A percentile compares a stretch with the other conserved stretches of the same genome.
These are phyloP conservation scores for Acanthamoeba rhysodes DNA, from an alignment of 208 protist genomes.

Conservation along the genomic window DNA sequence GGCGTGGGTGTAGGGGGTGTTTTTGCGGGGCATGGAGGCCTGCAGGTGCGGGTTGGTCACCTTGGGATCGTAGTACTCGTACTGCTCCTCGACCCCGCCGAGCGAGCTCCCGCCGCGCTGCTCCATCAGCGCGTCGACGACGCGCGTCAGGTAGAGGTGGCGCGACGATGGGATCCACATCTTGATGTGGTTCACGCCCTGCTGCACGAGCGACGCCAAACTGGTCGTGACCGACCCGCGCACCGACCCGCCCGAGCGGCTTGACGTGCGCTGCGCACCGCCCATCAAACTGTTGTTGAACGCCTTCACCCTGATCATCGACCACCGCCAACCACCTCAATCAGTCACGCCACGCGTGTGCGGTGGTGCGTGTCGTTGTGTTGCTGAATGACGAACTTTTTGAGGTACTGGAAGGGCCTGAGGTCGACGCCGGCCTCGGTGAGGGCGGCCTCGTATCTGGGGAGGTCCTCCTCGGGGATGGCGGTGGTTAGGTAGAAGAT, in stretches of 20 bases:
- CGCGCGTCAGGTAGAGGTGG: slow-evolving; percentile 64
- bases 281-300: slow-evolving; percentile 72
- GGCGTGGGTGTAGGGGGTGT: slow-evolving; percentile 87
- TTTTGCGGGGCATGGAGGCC: slow-evolving; percentile 79
- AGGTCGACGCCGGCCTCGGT: slow-evolving; percentile 33
- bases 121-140: slow-evolving; percentile 91
- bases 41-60: slow-evolving; percentile 69
- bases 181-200: slow-evolving; percentile 74
- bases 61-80: slow-evolving; percentile 90
- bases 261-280: slow-evolving; percentile 19
- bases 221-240: slow-evolving; percentile 56
- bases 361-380: background rate
- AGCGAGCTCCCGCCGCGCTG: slow-evolving; percentile 77
- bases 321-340: background rate
- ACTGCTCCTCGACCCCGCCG: slow-evolving; percentile 77
- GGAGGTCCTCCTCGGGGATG: slow-evolving; percentile 55
- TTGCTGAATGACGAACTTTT: background rate
- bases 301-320: slow-evolving; percentile 48
- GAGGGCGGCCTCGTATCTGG: slow-evolving; percentile 60
- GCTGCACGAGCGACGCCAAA: slow-evolving; percentile 51
- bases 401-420: slow-evolving; percentile 47
- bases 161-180: slow-evolving; percentile 70
- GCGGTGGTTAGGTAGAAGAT: slow-evolving; percentile 87
- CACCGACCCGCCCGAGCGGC: background rate
- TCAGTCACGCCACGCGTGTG: background rate